Percentiles rank a stretch among this genome's conserved stretches.
Evolutionary conservation across 352 stramenopile genomes (phyloP).

Genomic region (Aphanomyces euteiches): DNA sequence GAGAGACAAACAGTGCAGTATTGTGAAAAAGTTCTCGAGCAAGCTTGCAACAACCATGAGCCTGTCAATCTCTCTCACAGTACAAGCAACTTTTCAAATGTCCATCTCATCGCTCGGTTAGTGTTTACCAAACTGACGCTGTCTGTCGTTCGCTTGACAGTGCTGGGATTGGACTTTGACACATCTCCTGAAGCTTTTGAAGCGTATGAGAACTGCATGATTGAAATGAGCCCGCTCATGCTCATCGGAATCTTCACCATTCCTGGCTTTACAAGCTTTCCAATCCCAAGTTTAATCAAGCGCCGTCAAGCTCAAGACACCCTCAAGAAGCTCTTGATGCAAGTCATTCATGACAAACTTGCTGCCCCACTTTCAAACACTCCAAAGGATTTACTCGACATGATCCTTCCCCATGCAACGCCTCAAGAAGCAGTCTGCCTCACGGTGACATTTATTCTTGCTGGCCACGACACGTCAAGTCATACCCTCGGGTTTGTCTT

Average conservation of each 20-base stretch:
- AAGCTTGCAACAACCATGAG: background rate
- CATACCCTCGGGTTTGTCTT: background rate
- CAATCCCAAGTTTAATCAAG: background rate
- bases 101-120: background rate
- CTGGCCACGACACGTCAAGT: background rate
- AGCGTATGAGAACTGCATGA: background rate
- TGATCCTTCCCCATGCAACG: background rate
- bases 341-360: slow-evolving; percentile 1
- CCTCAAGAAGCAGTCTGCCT: background rate
- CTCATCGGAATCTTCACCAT: background rate
- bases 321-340: background rate
- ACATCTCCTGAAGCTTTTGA: background rate
- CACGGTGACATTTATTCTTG: background rate
- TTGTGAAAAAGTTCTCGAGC: background rate
- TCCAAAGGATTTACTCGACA: background rate
- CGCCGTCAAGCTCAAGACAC: background rate
- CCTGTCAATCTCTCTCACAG: background rate
- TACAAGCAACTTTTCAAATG: background rate
- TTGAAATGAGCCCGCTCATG: background rate
- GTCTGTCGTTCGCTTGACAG: background rate
- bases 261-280: background rate
- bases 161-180: slow-evolving; percentile 1
- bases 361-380: background rate
- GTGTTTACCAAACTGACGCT: background rate
- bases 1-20: background rate